Conservation (phyloP, 129 eudicot genomes). For the Calendula officinalis region DNA sequence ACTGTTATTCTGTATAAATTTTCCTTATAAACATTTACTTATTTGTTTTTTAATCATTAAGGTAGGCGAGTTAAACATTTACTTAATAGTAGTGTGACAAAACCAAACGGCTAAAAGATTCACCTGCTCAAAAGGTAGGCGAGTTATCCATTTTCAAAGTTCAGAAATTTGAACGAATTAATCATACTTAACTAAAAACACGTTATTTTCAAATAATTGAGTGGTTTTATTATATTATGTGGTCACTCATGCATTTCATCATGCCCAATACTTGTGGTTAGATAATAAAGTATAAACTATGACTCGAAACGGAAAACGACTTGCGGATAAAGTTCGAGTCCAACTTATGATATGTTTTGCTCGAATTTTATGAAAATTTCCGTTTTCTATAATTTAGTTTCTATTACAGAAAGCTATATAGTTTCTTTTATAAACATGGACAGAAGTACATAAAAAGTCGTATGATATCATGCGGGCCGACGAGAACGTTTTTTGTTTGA, state of each 20-base stretch:
- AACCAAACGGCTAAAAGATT: not conserved
- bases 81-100: not conserved
- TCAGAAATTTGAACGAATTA: not conserved
- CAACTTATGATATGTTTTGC: not conserved
- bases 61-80: no score
- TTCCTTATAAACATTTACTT: no score
- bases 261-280: slow-evolving; percentile 1
- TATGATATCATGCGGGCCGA: no score
- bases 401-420: no score
- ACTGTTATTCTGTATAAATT: no score
- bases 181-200: not conserved
- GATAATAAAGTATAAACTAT: not conserved
- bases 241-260: slow-evolving; percentile 5
- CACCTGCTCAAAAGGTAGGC: not conserved
- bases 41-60: no score
- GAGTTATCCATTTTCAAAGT: slow-evolving; percentile 6
- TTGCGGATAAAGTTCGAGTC: not conserved
- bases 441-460: no score
- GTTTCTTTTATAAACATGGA: no score
- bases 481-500: no score
- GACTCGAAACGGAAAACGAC: slow-evolving; percentile 3
- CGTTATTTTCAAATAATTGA: not conserved
- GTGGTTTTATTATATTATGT: not conserved
- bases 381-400: not conserved
- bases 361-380: not conserved